phyloP scores from a whole-genome alignment of 208 protist species.

The Borovskyia barvae region DNA sequence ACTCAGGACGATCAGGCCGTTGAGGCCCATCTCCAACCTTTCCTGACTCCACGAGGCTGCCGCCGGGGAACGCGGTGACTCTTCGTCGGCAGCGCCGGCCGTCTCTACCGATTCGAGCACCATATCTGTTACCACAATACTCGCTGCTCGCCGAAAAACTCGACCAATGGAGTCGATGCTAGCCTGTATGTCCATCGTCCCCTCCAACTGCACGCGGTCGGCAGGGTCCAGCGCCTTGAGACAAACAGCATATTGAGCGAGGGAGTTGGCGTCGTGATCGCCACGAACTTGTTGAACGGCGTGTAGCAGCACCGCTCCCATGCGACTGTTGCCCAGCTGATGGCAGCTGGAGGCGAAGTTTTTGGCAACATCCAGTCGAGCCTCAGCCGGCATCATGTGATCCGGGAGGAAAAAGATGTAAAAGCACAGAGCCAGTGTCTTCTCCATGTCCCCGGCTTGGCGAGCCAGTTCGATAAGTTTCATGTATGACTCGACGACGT shows the following conservation, averaged over 20 bases:
- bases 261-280: conserved; percentile 32
- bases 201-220: conserved; percentile 32
- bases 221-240: conserved; percentile 19
- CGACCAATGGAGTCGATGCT: conserved; percentile 24
- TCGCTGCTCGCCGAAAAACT: conserved; percentile 41
- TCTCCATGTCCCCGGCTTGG: conserved; percentile 35
- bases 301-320: conserved; percentile 51
- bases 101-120: conserved; percentile 30
- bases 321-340: conserved; percentile 45
- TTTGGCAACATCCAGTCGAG: conserved; percentile 46
- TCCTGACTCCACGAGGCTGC: conserved; percentile 7
- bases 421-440: conserved; percentile 58
- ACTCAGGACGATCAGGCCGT: conserved; percentile 69
- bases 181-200: conserved; percentile 27
- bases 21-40: conserved; percentile 30
- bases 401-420: conserved; percentile 65
- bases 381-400: conserved; percentile 38
- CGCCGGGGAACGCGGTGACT: neutral
- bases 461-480: conserved; percentile 53
- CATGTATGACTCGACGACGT: conserved; percentile 43
- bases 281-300: conserved; percentile 45
- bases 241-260: conserved; percentile 38
- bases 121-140: conserved; percentile 36
- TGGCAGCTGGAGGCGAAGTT: conserved; percentile 62
- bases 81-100: neutral